These are phyloP conservation scores for Baorangia bicolor DNA, from an alignment of 768 basidiomycete genomes.

Conservation along the genomic window DNA sequence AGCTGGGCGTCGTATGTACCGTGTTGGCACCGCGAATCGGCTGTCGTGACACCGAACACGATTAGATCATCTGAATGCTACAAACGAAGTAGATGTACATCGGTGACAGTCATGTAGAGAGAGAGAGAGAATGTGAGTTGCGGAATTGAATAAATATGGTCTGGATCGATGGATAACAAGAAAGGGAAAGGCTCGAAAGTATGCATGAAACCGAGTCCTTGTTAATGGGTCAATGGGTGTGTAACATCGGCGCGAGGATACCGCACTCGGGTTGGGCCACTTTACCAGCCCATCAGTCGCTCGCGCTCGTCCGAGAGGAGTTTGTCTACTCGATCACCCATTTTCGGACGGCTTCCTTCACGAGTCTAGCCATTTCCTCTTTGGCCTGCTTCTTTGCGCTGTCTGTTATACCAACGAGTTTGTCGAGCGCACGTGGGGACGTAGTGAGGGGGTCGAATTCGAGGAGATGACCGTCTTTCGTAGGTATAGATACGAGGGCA, in stretches of 20 bases:
- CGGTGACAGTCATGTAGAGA: slow-evolving; percentile 1
- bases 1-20: too few species aligned
- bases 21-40: not conserved
- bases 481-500: slow-evolving; percentile 75
- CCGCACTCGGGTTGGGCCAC: too few species aligned
- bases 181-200: not conserved
- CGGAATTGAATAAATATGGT: slow-evolving; percentile 13
- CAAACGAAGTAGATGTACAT: slow-evolving; percentile 19
- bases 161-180: not conserved
- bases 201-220: slow-evolving; percentile 3
- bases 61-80: slow-evolving; percentile 18
- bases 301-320: too few species aligned
- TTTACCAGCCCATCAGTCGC: too few species aligned
- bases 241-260: too few species aligned
- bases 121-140: slow-evolving; percentile 2
- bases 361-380: slow-evolving; percentile 69
- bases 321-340: slow-evolving; percentile 57
- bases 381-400: slow-evolving; percentile 83
- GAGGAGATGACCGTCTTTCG: slow-evolving; percentile 76
- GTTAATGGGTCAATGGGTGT: not conserved
- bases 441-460: slow-evolving; percentile 82
- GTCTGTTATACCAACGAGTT: slow-evolving; percentile 73
- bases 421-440: slow-evolving; percentile 69
- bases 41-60: not conserved
- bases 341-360: slow-evolving; percentile 71